Percentiles rank a stretch among this genome's conserved stretches.
Evolutionary conservation across 2,329 filamentous ascomycete species (phyloP).

Genomic region (Exophiala dermatitidis): DNA sequence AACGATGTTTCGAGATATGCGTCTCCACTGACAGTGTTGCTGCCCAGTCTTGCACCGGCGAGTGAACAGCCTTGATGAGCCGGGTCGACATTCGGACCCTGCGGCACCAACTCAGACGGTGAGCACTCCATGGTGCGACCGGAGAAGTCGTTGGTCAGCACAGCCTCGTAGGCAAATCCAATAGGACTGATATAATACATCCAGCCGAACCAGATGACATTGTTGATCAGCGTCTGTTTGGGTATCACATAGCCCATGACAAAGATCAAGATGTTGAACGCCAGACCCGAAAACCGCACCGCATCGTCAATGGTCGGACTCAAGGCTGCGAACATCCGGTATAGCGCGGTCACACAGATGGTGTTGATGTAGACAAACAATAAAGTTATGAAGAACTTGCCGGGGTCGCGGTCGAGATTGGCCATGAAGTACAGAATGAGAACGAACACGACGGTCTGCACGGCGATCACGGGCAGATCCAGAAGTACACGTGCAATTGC

Average conservation of each 20-base stretch:
- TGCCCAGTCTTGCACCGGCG: conserved; percentile 52
- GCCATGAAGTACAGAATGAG: conserved; percentile 62
- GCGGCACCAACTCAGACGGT: conserved; percentile 23
- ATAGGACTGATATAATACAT: conserved; percentile 60
- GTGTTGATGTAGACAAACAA: conserved; percentile 25
- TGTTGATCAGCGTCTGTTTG: conserved; percentile 51
- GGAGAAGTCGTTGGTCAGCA: conserved; percentile 42
- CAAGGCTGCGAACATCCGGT: too few relatives aligned
- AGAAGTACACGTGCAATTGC: conserved; percentile 54
- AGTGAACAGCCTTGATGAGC: conserved; percentile 26
- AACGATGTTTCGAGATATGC: conserved; percentile 55
- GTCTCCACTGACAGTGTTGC: conserved; percentile 52
- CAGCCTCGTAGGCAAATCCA: conserved; percentile 57
- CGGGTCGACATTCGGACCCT: conserved; percentile 38
- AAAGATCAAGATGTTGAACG: conserved; percentile 46
- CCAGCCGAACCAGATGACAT: conserved; percentile 60
- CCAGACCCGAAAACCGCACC: conserved; percentile 68
- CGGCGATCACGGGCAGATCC: conserved; percentile 55
- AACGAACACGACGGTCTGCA: conserved; percentile 53
- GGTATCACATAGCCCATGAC: conserved; percentile 64
- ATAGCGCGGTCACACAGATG: conserved; percentile 31
- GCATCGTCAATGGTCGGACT: conserved; percentile 54
- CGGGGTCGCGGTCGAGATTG: conserved; percentile 50
- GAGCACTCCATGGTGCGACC: conserved; percentile 54
- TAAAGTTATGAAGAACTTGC: conserved; percentile 44